A percentile compares a stretch with the other conserved stretches of the same genome.
These are phyloP conservation scores for Amanita inopinata DNA, from an alignment of 768 basidiomycete genomes.

Conservation along the genomic window DNA sequence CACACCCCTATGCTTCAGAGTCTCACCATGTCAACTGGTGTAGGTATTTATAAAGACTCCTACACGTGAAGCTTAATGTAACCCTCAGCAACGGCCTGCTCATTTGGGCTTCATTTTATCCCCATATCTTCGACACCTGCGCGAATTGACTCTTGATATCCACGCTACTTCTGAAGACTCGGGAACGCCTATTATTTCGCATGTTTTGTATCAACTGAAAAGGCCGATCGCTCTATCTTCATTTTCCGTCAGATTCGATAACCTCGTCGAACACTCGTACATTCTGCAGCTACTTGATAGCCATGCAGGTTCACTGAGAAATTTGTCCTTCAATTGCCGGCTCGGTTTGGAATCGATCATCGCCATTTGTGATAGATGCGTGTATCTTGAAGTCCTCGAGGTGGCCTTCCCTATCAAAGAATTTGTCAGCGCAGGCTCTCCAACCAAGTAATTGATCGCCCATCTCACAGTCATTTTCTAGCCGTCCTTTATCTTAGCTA, in stretches of 20 bases:
- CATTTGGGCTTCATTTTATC: too few species aligned
- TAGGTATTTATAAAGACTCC: conserved; percentile 21
- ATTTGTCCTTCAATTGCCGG: conserved; percentile 36
- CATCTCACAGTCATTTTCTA: conserved; percentile 9
- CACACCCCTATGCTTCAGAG: conserved; percentile 49
- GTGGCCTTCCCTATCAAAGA: conserved; percentile 44
- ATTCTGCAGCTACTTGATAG: conserved; percentile 31
- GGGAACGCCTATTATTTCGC: conserved; percentile 20
- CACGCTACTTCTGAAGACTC: conserved; percentile 24
- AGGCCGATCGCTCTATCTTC: conserved; percentile 25
- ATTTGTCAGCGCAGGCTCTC: conserved; percentile 24
- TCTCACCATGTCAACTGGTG: conserved; percentile 52
- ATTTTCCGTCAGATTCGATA: conserved; percentile 30
- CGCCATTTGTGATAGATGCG: conserved; percentile 32
- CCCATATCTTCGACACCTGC: conserved; percentile 32
- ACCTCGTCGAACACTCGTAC: conserved; percentile 25
- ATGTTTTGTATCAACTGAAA: conserved; percentile 23
- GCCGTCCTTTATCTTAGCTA: conserved; percentile 24
- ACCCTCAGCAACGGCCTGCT: too few species aligned
- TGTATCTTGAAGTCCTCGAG: conserved; percentile 38
- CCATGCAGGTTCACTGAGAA: conserved; percentile 32
- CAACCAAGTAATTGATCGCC: neutral
- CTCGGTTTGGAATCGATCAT: conserved; percentile 29
- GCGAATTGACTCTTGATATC: conserved; percentile 44
- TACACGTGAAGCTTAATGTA: too few species aligned